Base-by-base conservation (phyloP, 176 grass and related monocot species). In the Zizania latifolia region DNA sequence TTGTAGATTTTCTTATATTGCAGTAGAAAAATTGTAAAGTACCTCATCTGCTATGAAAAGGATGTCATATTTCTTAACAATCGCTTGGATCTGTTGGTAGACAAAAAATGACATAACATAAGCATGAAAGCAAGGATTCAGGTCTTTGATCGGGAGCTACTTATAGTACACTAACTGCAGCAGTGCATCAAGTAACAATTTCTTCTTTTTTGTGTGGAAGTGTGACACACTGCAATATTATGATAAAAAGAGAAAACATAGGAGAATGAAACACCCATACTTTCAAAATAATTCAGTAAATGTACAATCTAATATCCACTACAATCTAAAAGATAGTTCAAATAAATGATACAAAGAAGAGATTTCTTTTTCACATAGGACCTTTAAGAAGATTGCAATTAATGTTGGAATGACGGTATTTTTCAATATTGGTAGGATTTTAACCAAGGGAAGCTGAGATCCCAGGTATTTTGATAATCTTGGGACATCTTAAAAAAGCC, bases 31-130 rank as follows among this genome's bases (percentile, higher is more conserved):
- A 56, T 2, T 26, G 55, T 14, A 70, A 10, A 71, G 19, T 84
- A 99, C 95, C 95, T 99, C 95, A 78, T 99, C 95, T 66, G 89
- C 95, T 78, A 94, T 90, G 72, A 99, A 94, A 84, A 99, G 86
- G 82, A 99, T 86, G 80, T 94, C 91, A 60, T 99, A 99, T 62
- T 94, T 99, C 72, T 94, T 94, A 34, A 99, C 82, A 11, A 99
- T 79, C 65, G 82, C 91, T 86, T 99, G 95, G 65, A 94, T 73
- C 95, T 99, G 76, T 76, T 62, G 39, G 32, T 62, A 85, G 21
- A 58, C 44, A 68, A 58, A 2, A 40, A 54, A 68, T 51, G 39
- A 69, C 16, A 32, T 19, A 56, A 33, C 8, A 80, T 64, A 12
- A 70, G 15, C 63, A 64, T 62, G 17, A 45, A 48, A 45, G 62